Evolutionary conservation across 2,329 filamentous ascomycete genomes (phyloP).

Genomic region (Colletotrichum lentis): DNA sequence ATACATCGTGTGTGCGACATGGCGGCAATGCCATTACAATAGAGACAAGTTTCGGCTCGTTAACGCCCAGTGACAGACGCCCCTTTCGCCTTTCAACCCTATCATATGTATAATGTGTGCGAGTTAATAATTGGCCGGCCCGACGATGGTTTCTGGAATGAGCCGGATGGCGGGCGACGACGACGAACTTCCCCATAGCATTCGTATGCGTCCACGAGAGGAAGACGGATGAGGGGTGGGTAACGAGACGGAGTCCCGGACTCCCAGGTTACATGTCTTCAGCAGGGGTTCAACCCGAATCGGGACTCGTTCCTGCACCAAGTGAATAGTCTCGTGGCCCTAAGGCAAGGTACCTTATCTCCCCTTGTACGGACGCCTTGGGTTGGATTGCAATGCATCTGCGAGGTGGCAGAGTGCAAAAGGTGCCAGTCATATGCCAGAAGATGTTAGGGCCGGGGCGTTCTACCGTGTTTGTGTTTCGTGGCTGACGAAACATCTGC

Average conservation of each 20-base stretch:
- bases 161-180: conserved; percentile 4
- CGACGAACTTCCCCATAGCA: conserved; percentile 11
- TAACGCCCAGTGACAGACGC: neutral
- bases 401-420: neutral
- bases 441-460: conserved; percentile 10
- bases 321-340: conserved; percentile 31
- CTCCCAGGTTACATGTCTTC: conserved; percentile 18
- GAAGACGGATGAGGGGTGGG: neutral
- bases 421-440: neutral
- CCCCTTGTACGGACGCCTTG: conserved; percentile 9
- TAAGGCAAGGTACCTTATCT: conserved; percentile 35
- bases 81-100: neutral
- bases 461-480: conserved; percentile 20
- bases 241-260: conserved; percentile 10
- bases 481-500: conserved; percentile 33
- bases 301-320: conserved; percentile 33
- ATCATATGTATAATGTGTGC: neutral
- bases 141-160: conserved; percentile 5
- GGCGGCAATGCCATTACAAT: neutral
- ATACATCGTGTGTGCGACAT: conserved; percentile 8
- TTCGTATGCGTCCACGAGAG: conserved; percentile 1
- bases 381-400: neutral
- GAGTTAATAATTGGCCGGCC: conserved; percentile 2
- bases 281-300: conserved; percentile 32
- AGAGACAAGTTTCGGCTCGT: conserved; percentile 1